Conservation (phyloP, 2,329 filamentous ascomycete species). For the Dactylellina drechsleri region DNA sequence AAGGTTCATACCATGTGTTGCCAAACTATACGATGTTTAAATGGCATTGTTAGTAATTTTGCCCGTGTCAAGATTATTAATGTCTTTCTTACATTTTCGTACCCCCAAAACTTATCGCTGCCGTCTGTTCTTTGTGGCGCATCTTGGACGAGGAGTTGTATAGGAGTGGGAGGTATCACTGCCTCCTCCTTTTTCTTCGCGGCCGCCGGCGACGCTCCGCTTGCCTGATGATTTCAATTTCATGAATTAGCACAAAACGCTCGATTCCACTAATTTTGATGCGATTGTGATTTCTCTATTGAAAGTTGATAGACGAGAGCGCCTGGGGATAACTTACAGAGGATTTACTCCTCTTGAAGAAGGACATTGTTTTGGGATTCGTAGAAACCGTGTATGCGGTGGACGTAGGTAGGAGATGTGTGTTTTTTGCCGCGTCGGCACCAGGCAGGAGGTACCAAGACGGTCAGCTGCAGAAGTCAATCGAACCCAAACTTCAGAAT, state of each 20-base stretch:
- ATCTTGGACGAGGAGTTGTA: conserved; percentile 79
- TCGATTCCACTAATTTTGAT: no score
- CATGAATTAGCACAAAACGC: neutral
- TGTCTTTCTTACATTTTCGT: conserved; percentile 83
- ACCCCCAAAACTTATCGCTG: conserved; percentile 96
- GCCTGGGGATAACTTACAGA: conserved; percentile 28
- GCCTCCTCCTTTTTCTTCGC: conserved; percentile 45
- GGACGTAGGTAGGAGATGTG: conserved; percentile 23
- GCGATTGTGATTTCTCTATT: no score
- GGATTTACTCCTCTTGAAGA: conserved; percentile 53
- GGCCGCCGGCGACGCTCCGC: conserved; percentile 43
- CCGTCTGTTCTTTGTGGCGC: conserved; percentile 85
- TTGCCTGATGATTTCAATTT: conserved; percentile 21
- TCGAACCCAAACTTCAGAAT: conserved; percentile 20
- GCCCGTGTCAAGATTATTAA: conserved; percentile 2
- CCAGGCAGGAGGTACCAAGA: conserved; percentile 40
- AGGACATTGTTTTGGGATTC: conserved; percentile 40
- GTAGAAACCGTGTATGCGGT: conserved; percentile 29
- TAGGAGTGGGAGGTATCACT: conserved; percentile 46
- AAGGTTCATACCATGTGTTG: conserved; percentile 50
- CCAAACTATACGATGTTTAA: conserved; percentile 51
- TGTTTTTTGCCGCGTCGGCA: conserved; percentile 48
- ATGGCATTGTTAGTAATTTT: conserved; percentile 27
- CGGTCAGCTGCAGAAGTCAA: conserved; percentile 38
- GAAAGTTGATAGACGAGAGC: neutral